Conservation (phyloP, 306 rosid genomes). For the Quercus robur region DNA sequence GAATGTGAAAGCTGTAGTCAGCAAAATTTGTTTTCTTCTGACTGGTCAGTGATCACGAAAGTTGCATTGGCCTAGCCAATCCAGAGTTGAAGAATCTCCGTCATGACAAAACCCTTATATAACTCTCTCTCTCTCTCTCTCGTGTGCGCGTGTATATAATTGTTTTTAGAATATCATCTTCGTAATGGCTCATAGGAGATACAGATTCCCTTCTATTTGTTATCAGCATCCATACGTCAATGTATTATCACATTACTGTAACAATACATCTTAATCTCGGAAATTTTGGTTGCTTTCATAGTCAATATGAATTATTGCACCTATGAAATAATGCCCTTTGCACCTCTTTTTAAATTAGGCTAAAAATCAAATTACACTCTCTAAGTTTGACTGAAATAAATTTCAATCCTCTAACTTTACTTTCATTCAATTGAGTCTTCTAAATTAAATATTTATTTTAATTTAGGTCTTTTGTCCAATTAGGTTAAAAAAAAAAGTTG, state of each 20-base stretch:
- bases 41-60: conserved; percentile 34
- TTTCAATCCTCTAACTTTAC: no score
- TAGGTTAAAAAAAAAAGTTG: no score
- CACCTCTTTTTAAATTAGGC: not conserved
- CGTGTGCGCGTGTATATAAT: no score
- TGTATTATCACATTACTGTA: no score
- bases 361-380: no score
- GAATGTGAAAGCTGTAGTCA: conserved; percentile 16
- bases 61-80: conserved; percentile 22
- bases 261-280: not conserved
- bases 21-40: conserved; percentile 34
- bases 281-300: not conserved
- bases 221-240: no score
- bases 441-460: no score
- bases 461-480: no score
- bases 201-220: no score
- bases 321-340: not conserved
- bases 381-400: no score
- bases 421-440: no score
- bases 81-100: conserved; percentile 20
- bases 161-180: not conserved
- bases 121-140: not conserved
- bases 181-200: no score
- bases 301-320: not conserved
- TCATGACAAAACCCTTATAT: conserved; percentile 5